Conservation (phyloP, 257 asterid genomes). For the Fraxinus americana region DNA sequence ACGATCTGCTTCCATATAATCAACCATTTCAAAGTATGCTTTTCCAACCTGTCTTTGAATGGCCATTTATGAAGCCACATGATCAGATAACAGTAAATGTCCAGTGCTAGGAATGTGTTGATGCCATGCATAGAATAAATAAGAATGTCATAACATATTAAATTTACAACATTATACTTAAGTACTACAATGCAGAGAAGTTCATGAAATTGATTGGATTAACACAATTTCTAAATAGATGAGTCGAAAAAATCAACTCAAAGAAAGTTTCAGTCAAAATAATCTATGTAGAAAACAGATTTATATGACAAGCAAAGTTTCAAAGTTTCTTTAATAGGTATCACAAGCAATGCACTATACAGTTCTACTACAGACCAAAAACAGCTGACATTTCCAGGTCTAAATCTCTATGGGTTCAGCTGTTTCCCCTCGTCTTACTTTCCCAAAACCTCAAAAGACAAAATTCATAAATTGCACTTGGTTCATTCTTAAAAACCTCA, state of each 20-base stretch:
- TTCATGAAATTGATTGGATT: slow-evolving; percentile 19
- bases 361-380: not conserved
- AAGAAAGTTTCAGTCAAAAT: not conserved
- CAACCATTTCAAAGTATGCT: slow-evolving; percentile 87
- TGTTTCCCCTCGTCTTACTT: not conserved
- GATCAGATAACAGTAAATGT: slow-evolving; percentile 25
- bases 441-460: not conserved
- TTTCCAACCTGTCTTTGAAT: slow-evolving; percentile 74
- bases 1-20: slow-evolving; percentile 92
- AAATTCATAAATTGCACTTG: not conserved
- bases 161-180: slow-evolving; percentile 4
- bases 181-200: slow-evolving; percentile 3
- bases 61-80: slow-evolving; percentile 26
- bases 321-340: not conserved
- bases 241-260: slow-evolving; percentile 1
- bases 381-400: not conserved
- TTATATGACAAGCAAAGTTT: not conserved
- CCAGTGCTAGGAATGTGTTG: slow-evolving; percentile 1
- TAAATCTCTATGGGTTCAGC: not conserved
- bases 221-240: not conserved
- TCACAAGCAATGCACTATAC: not conserved
- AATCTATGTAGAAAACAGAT: not conserved
- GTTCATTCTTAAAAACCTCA: not conserved
- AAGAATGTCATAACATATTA: not conserved
- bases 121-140: not conserved